A percentile compares a stretch with the other conserved stretches of the same genome.
phyloP scores from a whole-genome alignment of 257 asterid species.

The Striga asiatica region DNA sequence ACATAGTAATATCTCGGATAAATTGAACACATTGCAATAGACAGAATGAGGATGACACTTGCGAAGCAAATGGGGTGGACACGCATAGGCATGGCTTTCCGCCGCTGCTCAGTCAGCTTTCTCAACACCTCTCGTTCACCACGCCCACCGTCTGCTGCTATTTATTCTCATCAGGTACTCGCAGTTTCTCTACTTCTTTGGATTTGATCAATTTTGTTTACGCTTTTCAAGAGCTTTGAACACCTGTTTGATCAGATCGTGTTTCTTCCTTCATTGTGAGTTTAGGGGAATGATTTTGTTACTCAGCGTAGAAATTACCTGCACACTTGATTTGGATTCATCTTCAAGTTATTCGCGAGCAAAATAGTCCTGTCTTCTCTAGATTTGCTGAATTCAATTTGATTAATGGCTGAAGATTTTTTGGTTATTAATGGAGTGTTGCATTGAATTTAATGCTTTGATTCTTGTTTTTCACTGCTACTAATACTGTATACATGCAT shows the following conservation, averaged over 20 bases:
- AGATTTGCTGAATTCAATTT: background rate
- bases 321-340: too few species aligned
- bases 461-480: too few species aligned
- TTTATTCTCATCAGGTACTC: conserved; percentile 28
- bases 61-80: conserved; percentile 27
- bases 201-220: conserved; percentile 5
- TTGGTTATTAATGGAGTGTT: too few species aligned
- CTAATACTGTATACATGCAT: too few species aligned
- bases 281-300: too few species aligned
- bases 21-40: background rate
- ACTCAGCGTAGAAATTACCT: too few species aligned
- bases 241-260: background rate
- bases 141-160: conserved; percentile 11
- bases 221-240: background rate
- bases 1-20: background rate
- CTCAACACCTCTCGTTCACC: conserved; percentile 15
- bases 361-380: background rate
- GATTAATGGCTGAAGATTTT: conserved; percentile 1
- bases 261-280: too few species aligned
- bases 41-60: conserved; percentile 15
- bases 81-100: conserved; percentile 25
- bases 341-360: background rate
- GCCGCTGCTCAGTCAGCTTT: conserved; percentile 21
- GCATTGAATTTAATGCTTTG: too few species aligned
- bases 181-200: background rate